These are phyloP conservation scores for Lichina pygmaea DNA, from an alignment of 495 filamentous ascomycete species.

Conservation along the genomic window DNA sequence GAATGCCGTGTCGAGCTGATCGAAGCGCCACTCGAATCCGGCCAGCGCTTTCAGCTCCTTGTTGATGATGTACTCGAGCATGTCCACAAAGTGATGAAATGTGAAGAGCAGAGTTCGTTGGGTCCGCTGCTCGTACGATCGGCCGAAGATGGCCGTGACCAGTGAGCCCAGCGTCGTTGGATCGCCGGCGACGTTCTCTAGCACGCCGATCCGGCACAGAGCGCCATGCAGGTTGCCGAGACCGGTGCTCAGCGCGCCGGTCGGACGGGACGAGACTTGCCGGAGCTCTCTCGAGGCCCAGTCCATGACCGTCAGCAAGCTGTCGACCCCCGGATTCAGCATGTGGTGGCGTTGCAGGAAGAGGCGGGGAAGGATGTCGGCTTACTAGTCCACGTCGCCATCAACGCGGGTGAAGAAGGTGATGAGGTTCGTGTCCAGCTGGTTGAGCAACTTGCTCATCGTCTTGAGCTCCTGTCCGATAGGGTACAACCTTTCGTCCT, in stretches of 20 bases:
- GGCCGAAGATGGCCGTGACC: slow-evolving; percentile 47
- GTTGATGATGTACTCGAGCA: slow-evolving; percentile 69
- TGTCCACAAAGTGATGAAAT: slow-evolving; percentile 64
- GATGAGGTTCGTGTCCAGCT: slow-evolving; percentile 52
- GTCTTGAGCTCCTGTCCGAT: slow-evolving; percentile 67
- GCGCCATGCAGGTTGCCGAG: slow-evolving; percentile 60
- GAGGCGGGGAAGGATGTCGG: background rate
- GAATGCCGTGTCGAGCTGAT: slow-evolving; percentile 69
- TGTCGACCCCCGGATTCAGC: slow-evolving; percentile 3
- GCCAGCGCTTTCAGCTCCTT: slow-evolving; percentile 53
- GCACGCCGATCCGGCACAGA: slow-evolving; percentile 34
- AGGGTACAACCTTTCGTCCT: slow-evolving; percentile 64
- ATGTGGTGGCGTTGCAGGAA: background rate
- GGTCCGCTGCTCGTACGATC: slow-evolving; percentile 52
- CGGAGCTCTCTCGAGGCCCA: slow-evolving; percentile 69
- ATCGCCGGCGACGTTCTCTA: slow-evolving; percentile 34
- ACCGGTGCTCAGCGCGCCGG: slow-evolving; percentile 30
- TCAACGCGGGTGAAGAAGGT: slow-evolving; percentile 80
- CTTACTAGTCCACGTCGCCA: slow-evolving; percentile 56
- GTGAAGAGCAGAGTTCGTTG: slow-evolving; percentile 53
- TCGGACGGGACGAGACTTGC: slow-evolving; percentile 23
- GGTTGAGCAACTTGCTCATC: slow-evolving; percentile 57
- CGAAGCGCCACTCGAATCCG: slow-evolving; percentile 57
- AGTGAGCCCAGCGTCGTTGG: slow-evolving; percentile 40
- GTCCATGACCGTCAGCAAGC: slow-evolving; percentile 79